Percentiles rank a stretch among this genome's conserved stretches.
These are phyloP conservation scores for Luffa aegyptiaca DNA, from an alignment of 306 rosid genomes.

Conservation along the genomic window DNA sequence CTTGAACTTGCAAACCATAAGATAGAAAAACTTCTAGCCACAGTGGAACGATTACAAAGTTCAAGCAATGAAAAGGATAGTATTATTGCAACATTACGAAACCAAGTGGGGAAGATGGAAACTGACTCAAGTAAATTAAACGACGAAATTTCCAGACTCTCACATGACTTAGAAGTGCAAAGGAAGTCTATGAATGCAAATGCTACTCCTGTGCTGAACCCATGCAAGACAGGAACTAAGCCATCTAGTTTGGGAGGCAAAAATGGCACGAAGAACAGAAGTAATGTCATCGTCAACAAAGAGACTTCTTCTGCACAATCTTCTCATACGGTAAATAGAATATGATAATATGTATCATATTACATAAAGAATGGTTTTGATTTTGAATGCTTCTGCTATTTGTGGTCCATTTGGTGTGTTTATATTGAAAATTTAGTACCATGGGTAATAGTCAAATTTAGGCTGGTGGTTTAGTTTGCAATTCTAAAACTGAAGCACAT, in stretches of 20 bases:
- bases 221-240: background rate
- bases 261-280: background rate
- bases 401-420: background rate
- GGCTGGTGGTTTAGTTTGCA: background rate
- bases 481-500: background rate
- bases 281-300: background rate
- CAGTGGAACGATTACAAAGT: constrained; percentile 26
- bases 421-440: background rate
- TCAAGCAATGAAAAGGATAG: constrained; percentile 49
- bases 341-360: background rate
- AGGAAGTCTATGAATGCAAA: constrained; percentile 29
- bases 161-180: constrained; percentile 39
- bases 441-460: background rate
- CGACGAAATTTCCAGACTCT: constrained; percentile 36
- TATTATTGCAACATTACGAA: constrained; percentile 31
- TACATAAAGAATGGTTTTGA: background rate
- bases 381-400: background rate
- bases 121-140: constrained; percentile 42
- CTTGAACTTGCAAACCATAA: constrained; percentile 21
- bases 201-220: constrained; percentile 43
- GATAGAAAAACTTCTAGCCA: constrained; percentile 3
- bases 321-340: background rate
- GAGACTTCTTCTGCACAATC: background rate
- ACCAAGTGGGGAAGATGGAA: constrained; percentile 42
- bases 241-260: background rate